A percentile compares a stretch with the other conserved stretches of the same genome.
Evolutionary conservation across 2,329 filamentous ascomycete genomes (phyloP).

Genomic region (Xylariaceae sp.): DNA sequence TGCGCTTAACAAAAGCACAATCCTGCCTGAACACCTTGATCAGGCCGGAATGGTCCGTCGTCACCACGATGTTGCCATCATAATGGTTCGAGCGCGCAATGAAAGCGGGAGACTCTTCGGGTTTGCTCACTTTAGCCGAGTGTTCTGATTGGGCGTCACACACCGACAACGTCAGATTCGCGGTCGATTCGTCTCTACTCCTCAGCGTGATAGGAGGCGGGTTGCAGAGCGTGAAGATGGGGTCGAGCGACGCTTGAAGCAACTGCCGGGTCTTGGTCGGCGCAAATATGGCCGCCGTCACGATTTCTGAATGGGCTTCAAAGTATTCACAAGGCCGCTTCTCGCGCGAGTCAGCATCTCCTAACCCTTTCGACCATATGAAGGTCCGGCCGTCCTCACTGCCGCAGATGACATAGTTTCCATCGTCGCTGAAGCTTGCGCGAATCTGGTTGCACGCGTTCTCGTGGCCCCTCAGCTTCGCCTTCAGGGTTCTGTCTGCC

Average conservation of each 20-base stretch:
- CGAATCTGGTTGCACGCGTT: constrained; percentile 88
- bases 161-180: constrained; percentile 37
- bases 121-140: constrained; percentile 34
- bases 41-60: constrained; percentile 77
- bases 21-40: constrained; percentile 97
- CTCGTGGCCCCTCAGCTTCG: constrained; percentile 87
- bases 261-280: constrained; percentile 72
- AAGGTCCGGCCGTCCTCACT: constrained; percentile 89
- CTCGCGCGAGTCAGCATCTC: constrained; percentile 63
- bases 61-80: constrained; percentile 86
- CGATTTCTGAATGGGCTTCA: constrained; percentile 81
- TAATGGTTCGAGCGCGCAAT: constrained; percentile 68
- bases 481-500: constrained; percentile 74
- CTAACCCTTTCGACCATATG: constrained; percentile 69
- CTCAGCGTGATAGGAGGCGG: constrained; percentile 82
- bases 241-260: constrained; percentile 76
- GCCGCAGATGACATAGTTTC: constrained; percentile 79
- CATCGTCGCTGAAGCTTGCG: constrained; percentile 83
- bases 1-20: constrained; percentile 76
- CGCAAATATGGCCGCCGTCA: constrained; percentile 83
- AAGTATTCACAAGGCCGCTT: constrained; percentile 84
- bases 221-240: constrained; percentile 94
- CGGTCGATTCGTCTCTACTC: constrained; percentile 59
- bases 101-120: constrained; percentile 71
- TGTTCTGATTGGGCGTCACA: constrained; percentile 28